Base-by-base conservation (phyloP, 179 eudicot species). In the Gypsophila paniculata region DNA sequence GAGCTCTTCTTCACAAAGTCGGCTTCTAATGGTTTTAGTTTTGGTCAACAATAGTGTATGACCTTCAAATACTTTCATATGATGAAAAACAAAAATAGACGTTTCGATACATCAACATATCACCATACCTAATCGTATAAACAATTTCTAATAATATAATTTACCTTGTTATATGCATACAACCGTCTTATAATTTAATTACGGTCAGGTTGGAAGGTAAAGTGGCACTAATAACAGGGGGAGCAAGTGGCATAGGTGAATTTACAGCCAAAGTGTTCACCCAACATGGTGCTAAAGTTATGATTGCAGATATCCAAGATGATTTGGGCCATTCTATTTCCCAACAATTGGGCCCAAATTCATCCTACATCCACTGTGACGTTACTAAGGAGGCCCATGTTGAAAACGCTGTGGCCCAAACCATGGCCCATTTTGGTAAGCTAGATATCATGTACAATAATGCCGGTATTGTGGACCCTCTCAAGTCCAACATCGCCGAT, bases 361-460 rank as follows among this genome's bases (percentile, higher is more conserved):
- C 76, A 1, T 3, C 61, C 0, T 71, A 25, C 53, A 10, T 79
- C 70, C 82, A 71, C 49, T 79, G 79, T 21, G 67, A 79, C 5
- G 70, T 71, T 0, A 61, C 75, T 12, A 61, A 65, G 3, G 78
- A 79, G 44, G 29, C 69, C 42, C 52, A 79, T 19, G 60, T 79
- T 6, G 44, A 67, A 32, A 21, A 52, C 5, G 73, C 69, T 0
- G 82, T 79, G 39, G 70, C 75, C 14, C 2, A 25, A 0, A 23
- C 79, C 0, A 32, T 75, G 32, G 19, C 68, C 13, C 54, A 61
- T 17, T 52, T 60, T 26, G 76, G 70, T 1, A 79, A 68, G 36
- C 66, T 79, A 8, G 82, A 79, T 61, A 68, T 81, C 58, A 74
- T 81, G 76, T 12, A 49, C 73, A 77, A 73, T 69, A 81, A 74